These are phyloP conservation scores for Ogataea nonfermentans DNA, from an alignment of 805 yeast genomes.

Conservation along the genomic window DNA sequence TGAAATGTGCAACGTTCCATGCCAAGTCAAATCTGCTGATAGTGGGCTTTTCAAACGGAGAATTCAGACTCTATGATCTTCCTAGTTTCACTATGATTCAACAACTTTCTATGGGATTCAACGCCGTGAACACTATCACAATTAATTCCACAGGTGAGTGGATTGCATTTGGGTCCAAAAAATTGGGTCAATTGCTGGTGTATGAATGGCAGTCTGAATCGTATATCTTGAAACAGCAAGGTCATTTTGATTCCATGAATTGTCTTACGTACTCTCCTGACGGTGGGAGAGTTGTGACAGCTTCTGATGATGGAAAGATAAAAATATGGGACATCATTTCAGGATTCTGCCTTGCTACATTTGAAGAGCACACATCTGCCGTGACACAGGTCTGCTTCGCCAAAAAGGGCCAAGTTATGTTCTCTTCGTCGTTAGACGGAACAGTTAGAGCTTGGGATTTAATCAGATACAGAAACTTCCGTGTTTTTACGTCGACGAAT, in stretches of 20 bases:
- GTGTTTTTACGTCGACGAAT: conserved; percentile 90
- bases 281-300: conserved; percentile 89
- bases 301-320: conserved; percentile 94
- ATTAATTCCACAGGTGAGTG: conserved; percentile 90
- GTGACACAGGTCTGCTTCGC: conserved; percentile 89
- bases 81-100: conserved; percentile 80
- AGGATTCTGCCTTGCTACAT: conserved; percentile 91
- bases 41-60: conserved; percentile 88
- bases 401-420: conserved; percentile 84
- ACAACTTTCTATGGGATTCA: conserved; percentile 87
- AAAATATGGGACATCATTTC: conserved; percentile 94
- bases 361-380: conserved; percentile 85
- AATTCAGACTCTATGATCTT: conserved; percentile 85
- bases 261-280: conserved; percentile 88
- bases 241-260: conserved; percentile 91
- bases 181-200: conserved; percentile 88
- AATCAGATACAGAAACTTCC: conserved; percentile 86
- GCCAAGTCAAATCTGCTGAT: conserved; percentile 66
- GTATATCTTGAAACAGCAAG: conserved; percentile 92
- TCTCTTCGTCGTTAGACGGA: conserved; percentile 91
- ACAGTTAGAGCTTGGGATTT: conserved; percentile 98
- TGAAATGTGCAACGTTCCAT: conserved; percentile 84
- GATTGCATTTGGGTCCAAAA: conserved; percentile 92
- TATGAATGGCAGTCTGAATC: conserved; percentile 99
- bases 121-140: conserved; percentile 77